Conservation (phyloP, 2,329 filamentous ascomycete genomes). For the Westerdykella ornata region DNA sequence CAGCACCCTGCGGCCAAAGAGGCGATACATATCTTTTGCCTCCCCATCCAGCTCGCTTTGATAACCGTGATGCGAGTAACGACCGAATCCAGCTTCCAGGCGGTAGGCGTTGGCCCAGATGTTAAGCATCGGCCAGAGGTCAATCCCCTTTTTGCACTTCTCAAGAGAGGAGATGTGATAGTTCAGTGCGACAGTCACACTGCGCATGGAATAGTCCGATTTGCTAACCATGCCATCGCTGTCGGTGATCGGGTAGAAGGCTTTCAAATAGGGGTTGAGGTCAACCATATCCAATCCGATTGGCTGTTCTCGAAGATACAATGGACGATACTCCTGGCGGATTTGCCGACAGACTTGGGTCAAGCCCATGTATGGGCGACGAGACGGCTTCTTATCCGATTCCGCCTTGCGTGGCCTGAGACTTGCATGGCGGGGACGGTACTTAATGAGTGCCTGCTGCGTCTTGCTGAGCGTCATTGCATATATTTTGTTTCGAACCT, state of each 20-base stretch:
- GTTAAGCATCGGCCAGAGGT: constrained; percentile 19
- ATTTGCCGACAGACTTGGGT: constrained; percentile 22
- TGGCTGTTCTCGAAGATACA: constrained; percentile 21
- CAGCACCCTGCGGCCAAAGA: constrained; percentile 24
- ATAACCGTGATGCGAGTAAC: constrained; percentile 16
- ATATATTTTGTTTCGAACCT: neutral
- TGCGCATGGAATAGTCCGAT: constrained; percentile 6
- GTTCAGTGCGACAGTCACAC: constrained; percentile 24
- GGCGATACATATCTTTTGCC: constrained; percentile 28
- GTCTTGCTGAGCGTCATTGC: neutral
- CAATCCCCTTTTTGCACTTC: constrained; percentile 11
- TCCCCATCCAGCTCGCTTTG: constrained; percentile 20
- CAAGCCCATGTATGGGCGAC: no score
- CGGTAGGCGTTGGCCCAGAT: constrained; percentile 25
- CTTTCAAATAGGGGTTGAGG: constrained; percentile 13
- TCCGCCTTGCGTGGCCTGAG: constrained; percentile 15
- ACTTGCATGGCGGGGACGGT: constrained; percentile 20
- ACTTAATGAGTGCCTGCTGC: constrained; percentile 19
- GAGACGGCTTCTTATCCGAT: no score
- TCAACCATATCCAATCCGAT: constrained; percentile 24
- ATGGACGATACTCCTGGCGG: constrained; percentile 20
- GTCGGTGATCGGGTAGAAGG: constrained; percentile 13
- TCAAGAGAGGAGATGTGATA: constrained; percentile 11
- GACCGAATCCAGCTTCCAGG: constrained; percentile 26
- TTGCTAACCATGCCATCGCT: neutral